Evolutionary conservation across 495 filamentous ascomycete genomes (phyloP).

Genomic region (Baudoinia panamericana): DNA sequence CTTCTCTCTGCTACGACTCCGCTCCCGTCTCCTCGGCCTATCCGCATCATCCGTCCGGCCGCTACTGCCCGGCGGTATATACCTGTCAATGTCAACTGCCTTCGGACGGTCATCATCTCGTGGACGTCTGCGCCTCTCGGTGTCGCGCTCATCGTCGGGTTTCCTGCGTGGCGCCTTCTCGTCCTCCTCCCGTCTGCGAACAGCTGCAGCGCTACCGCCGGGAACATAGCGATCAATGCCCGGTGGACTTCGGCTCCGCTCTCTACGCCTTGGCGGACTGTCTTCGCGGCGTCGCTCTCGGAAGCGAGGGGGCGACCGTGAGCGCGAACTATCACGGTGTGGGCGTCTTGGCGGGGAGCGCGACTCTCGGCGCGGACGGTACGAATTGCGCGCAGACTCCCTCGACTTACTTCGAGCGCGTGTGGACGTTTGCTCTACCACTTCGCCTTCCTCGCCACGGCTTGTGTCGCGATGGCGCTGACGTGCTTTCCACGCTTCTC

Average conservation of each 20-base stretch:
- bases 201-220: conserved; percentile 10
- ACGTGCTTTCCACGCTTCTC: conserved; percentile 18
- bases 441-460: conserved; percentile 18
- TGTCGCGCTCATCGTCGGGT: not conserved
- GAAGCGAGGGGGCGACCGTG: conserved; percentile 14
- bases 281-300: not conserved
- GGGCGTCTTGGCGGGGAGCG: conserved; percentile 14
- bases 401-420: conserved; percentile 10
- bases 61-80: conserved; percentile 23
- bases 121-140: not conserved
- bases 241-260: conserved; percentile 18
- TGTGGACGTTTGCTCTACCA: conserved; percentile 5
- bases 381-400: conserved; percentile 2
- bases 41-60: conserved; percentile 8
- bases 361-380: conserved; percentile 10
- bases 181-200: not conserved
- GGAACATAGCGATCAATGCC: conserved; percentile 24
- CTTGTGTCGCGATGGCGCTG: conserved; percentile 1
- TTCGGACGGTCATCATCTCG: conserved; percentile 8
- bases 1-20: conserved; percentile 18
- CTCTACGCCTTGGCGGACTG: conserved; percentile 2
- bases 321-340: conserved; percentile 10
- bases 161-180: not conserved
- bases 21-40: conserved; percentile 11
- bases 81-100: conserved; percentile 25